Conservation (phyloP, 2,329 filamentous ascomycete genomes). For the Botrytis sinoallii region DNA sequence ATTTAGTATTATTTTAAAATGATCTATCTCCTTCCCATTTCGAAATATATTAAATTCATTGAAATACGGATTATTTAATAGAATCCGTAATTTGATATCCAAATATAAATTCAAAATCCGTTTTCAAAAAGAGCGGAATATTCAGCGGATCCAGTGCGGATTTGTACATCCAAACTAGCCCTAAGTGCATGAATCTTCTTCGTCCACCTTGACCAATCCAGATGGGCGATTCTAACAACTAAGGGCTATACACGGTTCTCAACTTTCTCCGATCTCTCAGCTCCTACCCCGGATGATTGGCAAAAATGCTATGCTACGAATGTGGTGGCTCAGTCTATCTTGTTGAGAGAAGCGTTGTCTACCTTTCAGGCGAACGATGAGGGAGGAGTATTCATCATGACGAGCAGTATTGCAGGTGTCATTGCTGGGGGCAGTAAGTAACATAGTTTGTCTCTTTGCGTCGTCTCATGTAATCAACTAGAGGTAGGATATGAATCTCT, state of each 20-base stretch:
- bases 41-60: no score
- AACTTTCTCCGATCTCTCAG: slow-evolving; percentile 28
- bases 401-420: slow-evolving; percentile 56
- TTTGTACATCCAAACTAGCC: no score
- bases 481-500: no score
- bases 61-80: no score
- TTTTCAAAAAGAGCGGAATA: no score
- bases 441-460: neutral
- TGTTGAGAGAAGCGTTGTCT: slow-evolving; percentile 55
- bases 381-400: slow-evolving; percentile 62
- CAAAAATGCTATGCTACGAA: slow-evolving; percentile 57
- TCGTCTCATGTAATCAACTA: neutral
- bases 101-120: no score
- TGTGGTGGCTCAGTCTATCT: slow-evolving; percentile 52
- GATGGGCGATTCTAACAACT: neutral
- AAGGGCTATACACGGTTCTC: slow-evolving; percentile 36
- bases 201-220: neutral
- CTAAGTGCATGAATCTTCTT: slow-evolving; percentile 28
- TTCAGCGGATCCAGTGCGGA: no score
- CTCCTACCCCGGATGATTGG: slow-evolving; percentile 31
- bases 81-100: no score
- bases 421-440: slow-evolving; percentile 26
- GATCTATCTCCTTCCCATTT: no score
- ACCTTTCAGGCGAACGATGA: slow-evolving; percentile 60
- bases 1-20: no score